Conservation (phyloP, 495 filamentous ascomycete species). For the Echria macrotheca region DNA sequence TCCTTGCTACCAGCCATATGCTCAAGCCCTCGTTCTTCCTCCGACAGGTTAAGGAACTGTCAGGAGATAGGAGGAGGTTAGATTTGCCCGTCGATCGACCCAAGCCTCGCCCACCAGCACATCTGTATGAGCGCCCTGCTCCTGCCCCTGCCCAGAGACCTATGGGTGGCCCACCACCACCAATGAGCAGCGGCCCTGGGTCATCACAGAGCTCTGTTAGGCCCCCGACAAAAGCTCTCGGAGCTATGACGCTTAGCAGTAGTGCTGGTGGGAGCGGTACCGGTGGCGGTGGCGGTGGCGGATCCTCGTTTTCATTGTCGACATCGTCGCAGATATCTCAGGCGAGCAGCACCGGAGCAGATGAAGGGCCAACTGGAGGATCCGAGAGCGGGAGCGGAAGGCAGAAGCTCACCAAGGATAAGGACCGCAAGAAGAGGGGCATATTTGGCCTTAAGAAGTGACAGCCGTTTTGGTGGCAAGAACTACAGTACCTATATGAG, state of each 20-base stretch:
- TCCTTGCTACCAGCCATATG: conserved; percentile 89
- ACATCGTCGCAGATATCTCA: conserved; percentile 3
- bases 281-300: conserved; percentile 15
- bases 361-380: conserved; percentile 23
- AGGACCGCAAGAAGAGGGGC: conserved; percentile 71
- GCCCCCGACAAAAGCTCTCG: conserved; percentile 27
- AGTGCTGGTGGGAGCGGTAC: too few species aligned
- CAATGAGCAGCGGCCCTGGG: conserved; percentile 23
- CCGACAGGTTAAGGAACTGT: conserved; percentile 73
- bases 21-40: conserved; percentile 74
- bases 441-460: conserved; percentile 68
- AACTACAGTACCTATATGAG: background rate
- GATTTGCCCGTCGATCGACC: conserved; percentile 78
- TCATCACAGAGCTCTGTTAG: conserved; percentile 15
- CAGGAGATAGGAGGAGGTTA: conserved; percentile 64
- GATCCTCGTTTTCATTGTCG: background rate
- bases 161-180: conserved; percentile 3
- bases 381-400: conserved; percentile 30
- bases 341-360: conserved; percentile 1
- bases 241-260: conserved; percentile 27
- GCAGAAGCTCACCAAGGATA: conserved; percentile 33
- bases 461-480: background rate
- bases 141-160: conserved; percentile 32
- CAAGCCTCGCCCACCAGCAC: conserved; percentile 71
- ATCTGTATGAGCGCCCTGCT: conserved; percentile 77